A percentile compares a stretch with the other conserved stretches of the same genome.
These are phyloP conservation scores for Neospermospora avenae DNA, from an alignment of 2,329 filamentous ascomycete genomes.

Conservation along the genomic window DNA sequence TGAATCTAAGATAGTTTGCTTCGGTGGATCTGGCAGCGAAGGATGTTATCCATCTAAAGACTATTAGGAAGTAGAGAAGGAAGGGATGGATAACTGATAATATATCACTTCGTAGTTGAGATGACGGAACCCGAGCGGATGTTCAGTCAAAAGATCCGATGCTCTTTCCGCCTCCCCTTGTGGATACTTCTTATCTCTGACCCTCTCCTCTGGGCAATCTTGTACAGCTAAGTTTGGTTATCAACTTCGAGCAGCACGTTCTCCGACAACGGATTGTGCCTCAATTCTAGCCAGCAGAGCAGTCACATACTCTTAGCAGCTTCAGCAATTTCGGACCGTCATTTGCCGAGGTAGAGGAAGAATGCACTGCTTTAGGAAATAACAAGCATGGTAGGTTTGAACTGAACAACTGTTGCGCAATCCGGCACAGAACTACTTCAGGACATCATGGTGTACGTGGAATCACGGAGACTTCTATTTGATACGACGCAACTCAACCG, in stretches of 20 bases:
- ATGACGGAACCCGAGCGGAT: background rate
- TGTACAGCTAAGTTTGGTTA: background rate
- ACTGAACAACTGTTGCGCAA: background rate
- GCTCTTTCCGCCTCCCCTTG: background rate
- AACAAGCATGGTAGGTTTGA: background rate
- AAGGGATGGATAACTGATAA: background rate
- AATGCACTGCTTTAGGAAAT: background rate
- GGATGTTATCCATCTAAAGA: background rate
- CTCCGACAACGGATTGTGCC: background rate
- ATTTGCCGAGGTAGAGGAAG: slow-evolving; percentile 10
- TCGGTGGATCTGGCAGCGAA: background rate
- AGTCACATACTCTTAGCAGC: background rate
- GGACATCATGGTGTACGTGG: background rate
- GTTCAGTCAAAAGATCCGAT: background rate
- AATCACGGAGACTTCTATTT: background rate
- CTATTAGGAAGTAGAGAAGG: background rate
- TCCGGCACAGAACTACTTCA: background rate
- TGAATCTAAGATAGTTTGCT: background rate
- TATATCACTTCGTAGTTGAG: too few species aligned
- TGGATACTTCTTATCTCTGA: background rate
- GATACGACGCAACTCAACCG: background rate
- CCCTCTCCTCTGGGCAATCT: too few species aligned
- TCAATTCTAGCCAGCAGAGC: background rate
- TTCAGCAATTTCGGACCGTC: slow-evolving; percentile 21
- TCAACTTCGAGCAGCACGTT: background rate